Evolutionary conservation across 148 eudicot species (phyloP), one percentile per base, ranked within the genome.

Genomic region (Chenopodium berlandieri): DNA sequence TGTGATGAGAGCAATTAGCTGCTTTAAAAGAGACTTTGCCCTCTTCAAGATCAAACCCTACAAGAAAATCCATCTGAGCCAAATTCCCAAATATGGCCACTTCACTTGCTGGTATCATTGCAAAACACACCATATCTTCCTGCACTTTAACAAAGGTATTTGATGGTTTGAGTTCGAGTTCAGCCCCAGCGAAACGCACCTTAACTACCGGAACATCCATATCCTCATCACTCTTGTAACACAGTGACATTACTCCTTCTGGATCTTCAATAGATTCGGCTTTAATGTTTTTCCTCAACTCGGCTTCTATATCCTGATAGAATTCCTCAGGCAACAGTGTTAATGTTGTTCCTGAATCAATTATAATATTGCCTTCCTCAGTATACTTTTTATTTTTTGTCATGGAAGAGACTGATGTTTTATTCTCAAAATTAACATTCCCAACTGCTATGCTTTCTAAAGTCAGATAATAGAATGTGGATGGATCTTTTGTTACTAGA

Each of bases 291-390:
- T 44, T 85, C 40, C 17, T 81, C 34, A 90, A 23, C 1, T 47
- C 83, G 4, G 47, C 48, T 47, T 82, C 86, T 10, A 90, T 22
- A 4, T 48, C 5, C 0, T 31, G 11, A 73, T 90, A 90, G 0
- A 87, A 27, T 1, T 81, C 68, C 4, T 69, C 1, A 0, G 87
- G 89, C 31, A 90, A 78, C 9, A 82, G 64, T 2, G 90, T 90
- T 48, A 88, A 68, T 22, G 91, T 88, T 46, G 91, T 88, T 19
- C 92, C 92, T 7, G 92, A 88, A 79, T 90, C 92, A 25, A 90
- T 88, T 44, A 88, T 84, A 1, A 90, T 88, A 83, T 90, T 87
- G 1, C 89, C 90, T 23, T 84, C 81, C n/a, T 75, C 25, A 1
- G 27, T 23, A n/a, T 44, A 46, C 4, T 78, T 48, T 47, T 8